phyloP scores from a whole-genome alignment of 352 stramenopile species.

The Albugo laibachii region DNA sequence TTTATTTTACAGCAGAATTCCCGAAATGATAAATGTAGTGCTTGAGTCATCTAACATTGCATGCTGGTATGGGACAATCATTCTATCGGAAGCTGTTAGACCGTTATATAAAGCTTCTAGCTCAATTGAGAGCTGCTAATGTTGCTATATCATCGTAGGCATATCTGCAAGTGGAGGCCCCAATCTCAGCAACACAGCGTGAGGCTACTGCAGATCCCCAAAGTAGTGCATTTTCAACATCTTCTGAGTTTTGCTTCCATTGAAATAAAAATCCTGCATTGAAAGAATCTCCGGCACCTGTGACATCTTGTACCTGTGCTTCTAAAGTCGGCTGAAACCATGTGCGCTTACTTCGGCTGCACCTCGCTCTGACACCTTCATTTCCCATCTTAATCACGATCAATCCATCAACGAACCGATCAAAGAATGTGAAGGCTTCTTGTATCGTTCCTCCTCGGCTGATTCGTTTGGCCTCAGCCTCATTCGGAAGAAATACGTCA shows the following conservation, averaged over 20 bases:
- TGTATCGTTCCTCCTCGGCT: constrained; percentile 22
- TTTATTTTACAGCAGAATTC: no score
- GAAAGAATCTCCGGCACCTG: constrained; percentile 70
- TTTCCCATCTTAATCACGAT: constrained; percentile 55
- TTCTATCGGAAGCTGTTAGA: no score
- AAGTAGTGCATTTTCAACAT: constrained; percentile 27
- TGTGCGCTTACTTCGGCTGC: constrained; percentile 15
- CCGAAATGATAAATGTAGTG: no score
- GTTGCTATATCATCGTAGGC: constrained; percentile 17
- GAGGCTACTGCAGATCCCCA: constrained; percentile 58
- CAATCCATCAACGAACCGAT: constrained; percentile 16
- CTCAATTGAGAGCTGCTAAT: no score
- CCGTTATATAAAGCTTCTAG: no score
- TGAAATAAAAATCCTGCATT: constrained; percentile 56
- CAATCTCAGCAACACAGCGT: constrained; percentile 25
- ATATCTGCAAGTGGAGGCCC: constrained; percentile 27
- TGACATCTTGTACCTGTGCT: constrained; percentile 49
- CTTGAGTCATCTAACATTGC: no score
- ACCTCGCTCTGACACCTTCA: constrained; percentile 29
- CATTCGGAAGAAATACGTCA: constrained; percentile 70
- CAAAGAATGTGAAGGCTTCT: constrained; percentile 30
- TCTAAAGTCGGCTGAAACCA: constrained; percentile 16
- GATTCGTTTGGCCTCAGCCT: constrained; percentile 59
- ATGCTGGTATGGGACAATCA: no score
- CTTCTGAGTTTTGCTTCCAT: constrained; percentile 27